Evolutionary conservation across 1,284 basidiomycete species (phyloP).

Genomic region (Ustilago shanxiensis): DNA sequence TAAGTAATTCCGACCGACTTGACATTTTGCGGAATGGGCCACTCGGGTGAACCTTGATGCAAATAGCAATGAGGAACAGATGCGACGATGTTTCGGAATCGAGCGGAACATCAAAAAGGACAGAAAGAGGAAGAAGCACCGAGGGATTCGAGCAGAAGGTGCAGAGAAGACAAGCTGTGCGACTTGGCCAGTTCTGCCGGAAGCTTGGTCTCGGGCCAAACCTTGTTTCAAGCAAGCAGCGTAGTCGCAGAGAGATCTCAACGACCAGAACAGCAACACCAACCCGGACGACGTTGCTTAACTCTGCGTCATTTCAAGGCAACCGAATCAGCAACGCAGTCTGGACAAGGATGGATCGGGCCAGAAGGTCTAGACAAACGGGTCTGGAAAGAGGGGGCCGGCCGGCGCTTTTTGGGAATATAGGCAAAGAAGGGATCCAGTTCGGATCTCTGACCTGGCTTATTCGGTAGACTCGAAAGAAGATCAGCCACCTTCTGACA

Average conservation of each 20-base stretch:
- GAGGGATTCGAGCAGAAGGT: not conserved
- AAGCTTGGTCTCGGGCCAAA: not conserved
- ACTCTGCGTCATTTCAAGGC: not conserved
- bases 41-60: not conserved
- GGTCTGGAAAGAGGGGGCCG: not conserved
- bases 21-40: not conserved
- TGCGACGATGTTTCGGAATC: not conserved
- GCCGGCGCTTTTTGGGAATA: not conserved
- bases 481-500: not conserved
- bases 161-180: not conserved
- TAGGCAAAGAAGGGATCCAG: not conserved
- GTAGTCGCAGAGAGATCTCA: not conserved
- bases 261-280: not conserved
- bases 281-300: not conserved
- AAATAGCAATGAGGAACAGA: not conserved
- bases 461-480: not conserved
- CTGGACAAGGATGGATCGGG: too few species aligned
- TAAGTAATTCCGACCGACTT: not conserved
- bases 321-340: not conserved
- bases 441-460: not conserved
- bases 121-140: not conserved
- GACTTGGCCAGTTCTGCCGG: not conserved
- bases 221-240: not conserved
- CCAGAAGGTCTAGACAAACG: not conserved
- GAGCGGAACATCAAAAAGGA: slow-evolving; percentile 1